Conservation (phyloP, 2,329 filamentous ascomycete species). For the Cladosporium sphaerospermum region DNA sequence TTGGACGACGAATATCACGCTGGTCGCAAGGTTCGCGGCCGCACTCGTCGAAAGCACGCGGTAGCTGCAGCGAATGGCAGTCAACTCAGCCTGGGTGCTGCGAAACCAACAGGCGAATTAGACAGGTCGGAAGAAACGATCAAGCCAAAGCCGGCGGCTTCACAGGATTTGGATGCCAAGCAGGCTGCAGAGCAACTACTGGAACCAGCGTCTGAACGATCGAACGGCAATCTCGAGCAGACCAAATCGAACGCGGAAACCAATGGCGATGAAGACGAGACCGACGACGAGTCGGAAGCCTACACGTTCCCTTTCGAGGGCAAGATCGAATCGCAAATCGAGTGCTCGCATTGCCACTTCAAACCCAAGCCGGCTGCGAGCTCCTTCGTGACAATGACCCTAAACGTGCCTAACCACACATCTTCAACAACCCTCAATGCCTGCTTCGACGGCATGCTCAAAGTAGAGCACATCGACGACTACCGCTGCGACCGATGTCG, state of each 20-base stretch:
- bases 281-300: conserved; percentile 42
- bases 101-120: conserved; percentile 3
- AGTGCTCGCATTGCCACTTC: conserved; percentile 85
- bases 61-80: background rate
- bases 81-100: background rate
- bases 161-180: background rate
- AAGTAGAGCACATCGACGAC: conserved; percentile 92
- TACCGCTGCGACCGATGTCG: conserved; percentile 93
- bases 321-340: conserved; percentile 85
- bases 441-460: conserved; percentile 91
- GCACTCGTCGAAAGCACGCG: conserved; percentile 37
- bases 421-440: conserved; percentile 70
- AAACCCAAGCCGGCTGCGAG: conserved; percentile 77
- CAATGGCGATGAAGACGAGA: conserved; percentile 21
- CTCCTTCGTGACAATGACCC: conserved; percentile 83
- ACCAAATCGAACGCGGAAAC: conserved; percentile 14
- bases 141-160: conserved; percentile 11
- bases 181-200: conserved; percentile 3
- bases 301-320: conserved; percentile 89
- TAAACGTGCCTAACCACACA: conserved; percentile 75
- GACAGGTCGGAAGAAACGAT: conserved; percentile 11
- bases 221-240: conserved; percentile 13
- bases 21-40: conserved; percentile 63
- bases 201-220: background rate
- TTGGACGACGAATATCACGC: conserved; percentile 92